Conservation (phyloP, 768 basidiomycete species). For the Trametes gibbosa region DNA sequence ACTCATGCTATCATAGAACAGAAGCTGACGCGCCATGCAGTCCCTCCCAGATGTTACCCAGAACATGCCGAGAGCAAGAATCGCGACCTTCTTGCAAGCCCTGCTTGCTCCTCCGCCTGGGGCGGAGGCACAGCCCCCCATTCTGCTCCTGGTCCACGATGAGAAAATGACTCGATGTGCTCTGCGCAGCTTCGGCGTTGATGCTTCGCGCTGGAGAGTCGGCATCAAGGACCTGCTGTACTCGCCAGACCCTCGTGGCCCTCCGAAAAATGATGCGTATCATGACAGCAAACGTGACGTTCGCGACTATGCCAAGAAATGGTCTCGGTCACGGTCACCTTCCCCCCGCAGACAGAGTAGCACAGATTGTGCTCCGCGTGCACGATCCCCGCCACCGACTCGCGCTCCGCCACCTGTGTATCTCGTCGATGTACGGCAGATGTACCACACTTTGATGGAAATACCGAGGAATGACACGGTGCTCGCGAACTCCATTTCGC, state of each 20-base stretch:
- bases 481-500: constrained; percentile 5
- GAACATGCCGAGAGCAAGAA: background rate
- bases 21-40: background rate
- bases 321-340: constrained; percentile 1
- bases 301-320: background rate
- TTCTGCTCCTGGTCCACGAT: constrained; percentile 48
- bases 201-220: constrained; percentile 39
- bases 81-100: constrained; percentile 9
- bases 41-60: constrained; percentile 7
- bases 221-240: constrained; percentile 38
- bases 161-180: constrained; percentile 38
- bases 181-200: constrained; percentile 41
- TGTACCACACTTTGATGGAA: constrained; percentile 20
- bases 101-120: constrained; percentile 20
- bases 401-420: constrained; percentile 10
- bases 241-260: background rate
- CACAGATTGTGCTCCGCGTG: background rate
- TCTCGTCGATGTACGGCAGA: constrained; percentile 22
- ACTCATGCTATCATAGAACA: no score
- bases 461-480: constrained; percentile 1
- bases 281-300: background rate
- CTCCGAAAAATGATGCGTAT: background rate
- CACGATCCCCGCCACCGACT: constrained; percentile 5
- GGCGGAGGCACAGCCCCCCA: constrained; percentile 30
- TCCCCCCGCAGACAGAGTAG: constrained; percentile 3